Evolutionary conservation across 208 protist genomes (phyloP).

Genomic region (Crithidia acanthocephali): DNA sequence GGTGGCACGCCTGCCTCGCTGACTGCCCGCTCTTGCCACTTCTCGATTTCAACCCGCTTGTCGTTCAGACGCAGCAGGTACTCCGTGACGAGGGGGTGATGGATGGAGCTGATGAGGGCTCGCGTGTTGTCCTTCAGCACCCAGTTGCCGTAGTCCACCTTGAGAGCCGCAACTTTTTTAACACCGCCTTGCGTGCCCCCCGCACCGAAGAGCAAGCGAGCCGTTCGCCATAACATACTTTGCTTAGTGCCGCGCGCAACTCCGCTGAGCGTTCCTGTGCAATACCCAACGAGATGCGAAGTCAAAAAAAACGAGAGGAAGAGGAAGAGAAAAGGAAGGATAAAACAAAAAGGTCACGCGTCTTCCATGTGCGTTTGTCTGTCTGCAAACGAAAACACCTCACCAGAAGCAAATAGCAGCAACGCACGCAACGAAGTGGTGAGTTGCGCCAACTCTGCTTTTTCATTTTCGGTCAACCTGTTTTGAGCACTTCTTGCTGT

Average conservation of each 20-base stretch:
- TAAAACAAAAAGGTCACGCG: too few relatives aligned
- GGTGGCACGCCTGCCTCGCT: slow-evolving; percentile 4
- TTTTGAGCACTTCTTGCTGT: too few relatives aligned
- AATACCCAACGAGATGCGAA: neutral
- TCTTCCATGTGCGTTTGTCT: too few relatives aligned
- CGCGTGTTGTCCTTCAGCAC: slow-evolving; percentile 51
- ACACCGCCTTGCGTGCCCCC: slow-evolving; percentile 84
- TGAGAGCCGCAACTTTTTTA: slow-evolving; percentile 52
- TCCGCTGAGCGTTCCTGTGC: too few relatives aligned
- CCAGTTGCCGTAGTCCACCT: slow-evolving; percentile 75
- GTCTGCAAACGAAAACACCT: too few relatives aligned
- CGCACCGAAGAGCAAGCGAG: slow-evolving; percentile 60
- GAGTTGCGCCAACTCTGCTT: too few relatives aligned
- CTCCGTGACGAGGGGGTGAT: slow-evolving; percentile 85
- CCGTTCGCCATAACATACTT: slow-evolving; percentile 32
- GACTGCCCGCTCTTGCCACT: slow-evolving; percentile 40
- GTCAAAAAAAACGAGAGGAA: neutral
- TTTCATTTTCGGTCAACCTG: too few relatives aligned
- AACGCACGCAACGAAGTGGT: too few relatives aligned
- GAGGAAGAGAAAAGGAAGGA: neutral
- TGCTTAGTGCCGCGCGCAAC: neutral
- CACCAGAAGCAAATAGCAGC: too few relatives aligned
- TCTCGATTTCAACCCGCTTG: slow-evolving; percentile 56
- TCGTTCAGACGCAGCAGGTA: slow-evolving; percentile 82
- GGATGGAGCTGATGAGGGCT: slow-evolving; percentile 48